Evolutionary conservation across 352 stramenopile species (phyloP), one percentile per base, ranked within the genome.

Genomic region (Pythium vanterpoolii): DNA sequence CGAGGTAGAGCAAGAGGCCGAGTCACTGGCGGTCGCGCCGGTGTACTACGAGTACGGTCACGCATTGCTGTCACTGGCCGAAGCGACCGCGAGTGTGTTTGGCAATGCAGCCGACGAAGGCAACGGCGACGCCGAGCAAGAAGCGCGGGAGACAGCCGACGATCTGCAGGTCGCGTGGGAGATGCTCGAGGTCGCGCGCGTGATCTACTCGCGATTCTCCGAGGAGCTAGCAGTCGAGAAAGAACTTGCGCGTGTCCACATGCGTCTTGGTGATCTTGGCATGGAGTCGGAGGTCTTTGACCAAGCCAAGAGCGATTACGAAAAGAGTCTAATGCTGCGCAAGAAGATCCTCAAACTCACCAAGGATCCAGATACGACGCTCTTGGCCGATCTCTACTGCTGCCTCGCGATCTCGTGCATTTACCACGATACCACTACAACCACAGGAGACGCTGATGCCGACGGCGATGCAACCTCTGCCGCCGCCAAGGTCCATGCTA

Each of bases 111-210:
- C 38, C 14, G 69, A 70, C 27, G 69, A 55, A 4, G 73, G 69
- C 10, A 68, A 71, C 31, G 69, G 55, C 13, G 75, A 90, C 31
- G 73, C 61, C 9, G 82, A 91, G 30, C 66, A 90, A 45, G 77
- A 91, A 45, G 74, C 79, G 1, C 65, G 67, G 11, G 69, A 83
- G 30, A 72, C 66, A 11, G 72, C 72, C 1, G 84, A 93, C 56
- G 86, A 95, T 59, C 70, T 95, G 43, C 80, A 95, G 46, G 71
- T 89, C 10, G 86, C 86, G 26, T 95, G 86, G 86, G 83, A 95
- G 66, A 89, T 93, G 76, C 78, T 95, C 40, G 86, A 95, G 51
- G 60, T 93, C 11, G 82, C 86, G 28, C 82, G 86, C 21, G 82
- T 95, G 51, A 87, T 95, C 54, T 90, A 91, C 63, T 74, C 80